Evolutionary conservation across 2,329 filamentous ascomycete species (phyloP).

Genomic region (Fusarium oligoseptatum): DNA sequence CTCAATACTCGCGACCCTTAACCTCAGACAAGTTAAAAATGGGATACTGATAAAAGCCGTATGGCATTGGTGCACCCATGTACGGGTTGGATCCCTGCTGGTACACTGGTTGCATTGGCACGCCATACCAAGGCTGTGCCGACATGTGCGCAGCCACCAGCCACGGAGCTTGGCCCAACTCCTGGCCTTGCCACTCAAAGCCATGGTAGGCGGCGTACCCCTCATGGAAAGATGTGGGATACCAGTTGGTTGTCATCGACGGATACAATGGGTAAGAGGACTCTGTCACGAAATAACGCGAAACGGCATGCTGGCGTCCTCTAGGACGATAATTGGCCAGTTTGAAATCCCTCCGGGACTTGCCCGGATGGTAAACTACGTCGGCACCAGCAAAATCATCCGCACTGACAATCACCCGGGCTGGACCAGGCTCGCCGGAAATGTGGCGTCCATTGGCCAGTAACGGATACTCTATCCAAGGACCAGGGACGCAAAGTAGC

Average conservation of each 20-base stretch:
- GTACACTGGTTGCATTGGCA: not conserved
- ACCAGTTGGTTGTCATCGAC: not conserved
- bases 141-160: not conserved
- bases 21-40: too few species aligned
- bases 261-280: not conserved
- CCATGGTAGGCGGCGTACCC: not conserved
- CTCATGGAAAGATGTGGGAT: not conserved
- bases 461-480: not conserved
- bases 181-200: not conserved
- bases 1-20: not conserved
- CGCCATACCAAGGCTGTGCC: not conserved
- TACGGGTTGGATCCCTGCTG: not conserved
- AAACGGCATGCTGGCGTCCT: not conserved
- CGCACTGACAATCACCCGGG: not conserved
- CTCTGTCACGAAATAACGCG: not conserved
- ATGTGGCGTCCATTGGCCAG: rapidly evolving
- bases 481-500: not conserved
- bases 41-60: not conserved
- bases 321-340: not conserved
- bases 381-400: not conserved
- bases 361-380: not conserved
- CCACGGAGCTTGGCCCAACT: not conserved
- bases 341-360: not conserved
- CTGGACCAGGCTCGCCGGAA: not conserved
- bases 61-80: not conserved